Conservation (phyloP, 1,284 basidiomycete genomes). For the Mycosarcoma maydis region DNA sequence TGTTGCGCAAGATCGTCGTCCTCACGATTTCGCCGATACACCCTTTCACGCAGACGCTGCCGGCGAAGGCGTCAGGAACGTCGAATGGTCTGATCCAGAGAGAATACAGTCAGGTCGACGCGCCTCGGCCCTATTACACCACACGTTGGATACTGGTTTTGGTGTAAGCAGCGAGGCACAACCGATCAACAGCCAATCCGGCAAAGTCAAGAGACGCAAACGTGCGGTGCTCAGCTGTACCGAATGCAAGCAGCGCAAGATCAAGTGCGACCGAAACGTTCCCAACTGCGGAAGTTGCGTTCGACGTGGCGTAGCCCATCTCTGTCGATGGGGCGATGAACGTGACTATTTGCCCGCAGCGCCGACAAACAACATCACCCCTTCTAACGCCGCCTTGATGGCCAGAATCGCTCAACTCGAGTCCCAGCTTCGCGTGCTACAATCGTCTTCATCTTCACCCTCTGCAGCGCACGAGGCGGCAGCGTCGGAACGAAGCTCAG, state of each 20-base stretch:
- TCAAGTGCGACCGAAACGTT: constrained; percentile 57
- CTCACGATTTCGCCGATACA: constrained; percentile 9
- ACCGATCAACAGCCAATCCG: constrained; percentile 11
- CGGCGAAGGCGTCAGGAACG: not conserved
- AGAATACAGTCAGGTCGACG: constrained; percentile 20
- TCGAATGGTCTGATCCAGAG: constrained; percentile 27
- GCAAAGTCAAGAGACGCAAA: constrained; percentile 47
- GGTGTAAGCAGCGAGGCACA: constrained; percentile 15
- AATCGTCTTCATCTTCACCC: constrained; percentile 24
- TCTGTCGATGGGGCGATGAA: constrained; percentile 56
- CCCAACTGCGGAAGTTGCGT: constrained; percentile 53
- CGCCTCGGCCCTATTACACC: constrained; percentile 26
- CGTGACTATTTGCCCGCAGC: constrained; percentile 40
- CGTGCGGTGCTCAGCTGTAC: constrained; percentile 51
- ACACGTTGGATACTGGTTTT: constrained; percentile 12
- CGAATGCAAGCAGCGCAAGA: constrained; percentile 56
- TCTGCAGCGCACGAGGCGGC: constrained; percentile 12
- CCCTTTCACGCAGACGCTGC: constrained; percentile 5
- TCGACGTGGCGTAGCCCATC: constrained; percentile 48
- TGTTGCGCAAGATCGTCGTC: constrained; percentile 15
- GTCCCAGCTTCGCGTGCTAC: constrained; percentile 43
- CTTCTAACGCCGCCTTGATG: constrained; percentile 50
- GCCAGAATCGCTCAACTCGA: constrained; percentile 50
- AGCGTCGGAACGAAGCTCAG: constrained; percentile 11
- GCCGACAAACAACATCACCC: constrained; percentile 33